Evolutionary conservation across 106 monocot genomes (phyloP).

Genomic region (Dendrobium nobile): DNA sequence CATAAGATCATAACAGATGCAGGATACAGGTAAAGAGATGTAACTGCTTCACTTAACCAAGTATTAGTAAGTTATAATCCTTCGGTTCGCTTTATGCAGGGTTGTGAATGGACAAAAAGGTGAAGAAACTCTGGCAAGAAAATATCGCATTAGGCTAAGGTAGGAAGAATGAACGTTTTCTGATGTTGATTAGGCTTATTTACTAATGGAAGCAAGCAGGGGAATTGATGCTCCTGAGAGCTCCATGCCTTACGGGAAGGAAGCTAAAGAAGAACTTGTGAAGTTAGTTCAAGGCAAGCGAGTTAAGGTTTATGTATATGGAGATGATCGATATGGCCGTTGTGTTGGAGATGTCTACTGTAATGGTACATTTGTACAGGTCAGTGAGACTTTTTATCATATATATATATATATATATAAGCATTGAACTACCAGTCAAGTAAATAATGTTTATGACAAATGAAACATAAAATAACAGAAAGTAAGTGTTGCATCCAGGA

Average conservation of each 20-base stretch:
- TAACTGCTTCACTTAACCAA: neutral
- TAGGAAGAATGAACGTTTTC: neutral
- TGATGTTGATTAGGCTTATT: neutral
- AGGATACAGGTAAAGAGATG: constrained; percentile 57
- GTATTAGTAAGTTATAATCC: neutral
- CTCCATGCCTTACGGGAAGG: constrained; percentile 80
- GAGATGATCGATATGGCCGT: constrained; percentile 61
- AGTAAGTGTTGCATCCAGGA: no score
- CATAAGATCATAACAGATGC: constrained; percentile 58
- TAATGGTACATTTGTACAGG: constrained; percentile 69
- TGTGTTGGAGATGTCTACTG: constrained; percentile 83
- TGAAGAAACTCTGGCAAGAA: constrained; percentile 53
- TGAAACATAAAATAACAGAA: no score
- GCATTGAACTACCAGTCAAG: no score
- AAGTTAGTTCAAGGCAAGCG: constrained; percentile 71
- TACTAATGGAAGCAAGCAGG: constrained; percentile 26
- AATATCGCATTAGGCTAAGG: constrained; percentile 89
- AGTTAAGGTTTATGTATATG: constrained; percentile 44
- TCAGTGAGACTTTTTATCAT: constrained; percentile 11
- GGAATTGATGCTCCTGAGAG: constrained; percentile 94
- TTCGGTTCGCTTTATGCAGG: constrained; percentile 18
- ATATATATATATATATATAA: no score
- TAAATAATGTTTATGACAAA: neutral
- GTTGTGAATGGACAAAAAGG: constrained; percentile 38
- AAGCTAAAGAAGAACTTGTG: constrained; percentile 68